Evolutionary conservation across 768 basidiomycete genomes (phyloP), one percentile per base, ranked within the genome.

Genomic region (Pleurotus sapidus): DNA sequence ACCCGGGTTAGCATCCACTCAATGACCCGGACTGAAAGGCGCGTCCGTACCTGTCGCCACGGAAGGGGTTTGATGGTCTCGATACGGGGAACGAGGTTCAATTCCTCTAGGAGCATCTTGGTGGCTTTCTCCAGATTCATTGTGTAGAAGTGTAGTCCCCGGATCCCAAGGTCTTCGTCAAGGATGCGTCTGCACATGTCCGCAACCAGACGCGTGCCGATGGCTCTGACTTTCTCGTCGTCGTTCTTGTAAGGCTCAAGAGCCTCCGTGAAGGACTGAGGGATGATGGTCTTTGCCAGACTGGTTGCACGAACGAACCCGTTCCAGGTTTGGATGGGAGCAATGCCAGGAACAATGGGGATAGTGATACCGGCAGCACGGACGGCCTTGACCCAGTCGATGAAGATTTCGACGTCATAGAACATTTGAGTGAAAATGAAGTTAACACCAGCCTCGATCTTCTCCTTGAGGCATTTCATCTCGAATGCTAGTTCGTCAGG

Each of bases 361-460:
- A 95, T 78, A 1, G 86, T 90, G 68, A 95, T 94, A 5, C 93
- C 94, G 0, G 89, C 91, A 9, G 79, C 89, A 57, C 94, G 84
- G 30, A 93, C 84, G 45, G 83, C 76, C 59, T 84, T 86, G 40
- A 91, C 95, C 97, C 97, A 99, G 49, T 80, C 78, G 65, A 97
- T 86, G 75, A 99, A 98, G 64, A 98, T 68, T 34, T 92, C 82
- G 48, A 89, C 87, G 64, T 97, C 95, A 74, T 95, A 97, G 76
- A 98, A 98, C 93, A 98, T 94, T 72, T 98, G 95, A 0, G 95
- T 97, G 77, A 98, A 97, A 72, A 98, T 97, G 74, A 96, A 92
- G 68, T 86, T 81, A 59, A 88, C 91, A 39, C 95, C 95, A 8
- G 86, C 90, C 61, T 96, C 94, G 58, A 95, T 74, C 72, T 98